These are phyloP conservation scores for Fraxinus xanthoxyloides DNA, from an alignment of 305 asterid genomes.

Conservation along the genomic window DNA sequence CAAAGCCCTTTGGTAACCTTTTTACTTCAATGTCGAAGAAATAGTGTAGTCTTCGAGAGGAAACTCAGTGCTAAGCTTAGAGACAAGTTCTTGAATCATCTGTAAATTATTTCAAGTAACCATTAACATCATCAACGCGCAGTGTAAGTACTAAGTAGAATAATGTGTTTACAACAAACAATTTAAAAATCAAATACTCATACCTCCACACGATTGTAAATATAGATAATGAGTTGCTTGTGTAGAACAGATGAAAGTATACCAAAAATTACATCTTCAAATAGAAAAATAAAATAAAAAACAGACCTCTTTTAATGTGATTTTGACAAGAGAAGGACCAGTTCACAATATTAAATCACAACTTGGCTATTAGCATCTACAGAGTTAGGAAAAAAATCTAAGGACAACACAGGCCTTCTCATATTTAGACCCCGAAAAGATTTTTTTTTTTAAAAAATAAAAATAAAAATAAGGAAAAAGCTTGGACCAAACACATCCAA, in stretches of 20 bases:
- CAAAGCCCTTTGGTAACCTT: not conserved
- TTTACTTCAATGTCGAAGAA: not conserved
- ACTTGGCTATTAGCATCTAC: constrained; percentile 1
- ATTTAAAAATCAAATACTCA: not conserved
- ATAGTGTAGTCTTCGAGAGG: not conserved
- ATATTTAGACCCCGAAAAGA: not conserved
- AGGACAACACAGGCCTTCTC: not conserved
- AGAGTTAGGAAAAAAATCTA: not conserved
- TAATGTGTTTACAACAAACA: not conserved
- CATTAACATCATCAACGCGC: not conserved
- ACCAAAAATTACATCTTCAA: not conserved
- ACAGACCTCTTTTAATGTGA: not conserved
- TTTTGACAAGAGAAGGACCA: not conserved
- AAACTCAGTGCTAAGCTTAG: not conserved
- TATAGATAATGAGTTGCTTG: not conserved
- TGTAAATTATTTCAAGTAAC: not conserved
- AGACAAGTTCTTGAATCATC: not conserved
- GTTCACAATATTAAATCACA: not conserved
- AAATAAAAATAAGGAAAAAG: constrained; percentile 23
- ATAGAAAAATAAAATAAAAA: not conserved
- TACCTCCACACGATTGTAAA: not conserved
- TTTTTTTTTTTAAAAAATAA: not conserved
- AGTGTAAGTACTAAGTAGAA: not conserved
- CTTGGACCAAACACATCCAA: constrained; percentile 35
- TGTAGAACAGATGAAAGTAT: not conserved